phyloP scores from a whole-genome alignment of 2,329 filamentous ascomycete species.

The Simplicillium aogashimaense region DNA sequence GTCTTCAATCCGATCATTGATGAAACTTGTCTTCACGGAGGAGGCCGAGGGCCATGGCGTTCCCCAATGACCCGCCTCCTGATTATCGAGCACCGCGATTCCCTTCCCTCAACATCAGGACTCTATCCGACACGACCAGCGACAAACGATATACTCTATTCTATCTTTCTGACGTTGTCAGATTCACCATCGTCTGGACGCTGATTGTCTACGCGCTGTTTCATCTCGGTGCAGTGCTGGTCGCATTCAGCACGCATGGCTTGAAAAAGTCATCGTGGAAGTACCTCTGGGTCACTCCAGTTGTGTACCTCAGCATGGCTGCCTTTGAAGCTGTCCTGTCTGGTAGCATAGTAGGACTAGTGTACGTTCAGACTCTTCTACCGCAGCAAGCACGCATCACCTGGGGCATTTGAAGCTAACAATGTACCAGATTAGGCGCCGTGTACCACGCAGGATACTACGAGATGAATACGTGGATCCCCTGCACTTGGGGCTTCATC shows the following conservation, averaged over 20 bases:
- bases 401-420: no score
- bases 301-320: conserved; percentile 61
- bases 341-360: conserved; percentile 68
- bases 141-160: conserved; percentile 53
- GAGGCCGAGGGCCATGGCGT: conserved; percentile 12
- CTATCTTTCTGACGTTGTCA: conserved; percentile 69
- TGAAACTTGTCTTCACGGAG: neutral
- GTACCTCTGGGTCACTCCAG: conserved; percentile 61
- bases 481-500: conserved; percentile 77
- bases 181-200: conserved; percentile 82
- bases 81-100: conserved; percentile 61
- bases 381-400: neutral
- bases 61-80: conserved; percentile 24
- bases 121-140: conserved; percentile 30
- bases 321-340: conserved; percentile 69
- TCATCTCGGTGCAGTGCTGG: conserved; percentile 60
- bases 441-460: conserved; percentile 78
- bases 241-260: conserved; percentile 64
- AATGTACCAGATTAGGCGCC: conserved; percentile 53
- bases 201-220: conserved; percentile 67
- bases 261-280: conserved; percentile 46
- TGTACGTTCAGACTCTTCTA: conserved; percentile 43
- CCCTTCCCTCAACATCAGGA: conserved; percentile 72
- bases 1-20: neutral
- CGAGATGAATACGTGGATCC: conserved; percentile 90